Conservation (phyloP, 805 yeast species). For the Ogataea corticis region DNA sequence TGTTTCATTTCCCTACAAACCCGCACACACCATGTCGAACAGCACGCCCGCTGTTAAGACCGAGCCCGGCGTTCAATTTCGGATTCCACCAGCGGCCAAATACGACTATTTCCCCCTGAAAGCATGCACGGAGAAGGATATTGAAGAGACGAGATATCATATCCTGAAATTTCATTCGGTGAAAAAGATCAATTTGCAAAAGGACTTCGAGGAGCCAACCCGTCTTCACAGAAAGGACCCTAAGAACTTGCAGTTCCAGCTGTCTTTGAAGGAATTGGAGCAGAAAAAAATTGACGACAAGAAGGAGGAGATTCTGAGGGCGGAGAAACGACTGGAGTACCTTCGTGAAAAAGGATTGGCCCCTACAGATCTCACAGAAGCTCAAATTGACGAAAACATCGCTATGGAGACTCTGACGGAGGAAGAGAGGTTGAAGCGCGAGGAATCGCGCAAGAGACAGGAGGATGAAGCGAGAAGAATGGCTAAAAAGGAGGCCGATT, state of each 20-base stretch:
- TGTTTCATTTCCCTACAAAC: no score
- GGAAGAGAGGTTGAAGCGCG: constrained; percentile 42
- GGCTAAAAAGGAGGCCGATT: constrained; percentile 43
- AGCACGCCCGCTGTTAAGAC: constrained; percentile 2
- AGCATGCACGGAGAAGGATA: constrained; percentile 70
- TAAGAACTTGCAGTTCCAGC: constrained; percentile 81
- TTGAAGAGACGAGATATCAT: constrained; percentile 74
- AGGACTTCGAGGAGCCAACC: constrained; percentile 77
- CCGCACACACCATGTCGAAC: not conserved
- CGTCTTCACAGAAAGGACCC: constrained; percentile 94
- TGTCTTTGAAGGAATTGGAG: constrained; percentile 75
- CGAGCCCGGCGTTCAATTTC: constrained; percentile 9
- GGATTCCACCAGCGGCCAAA: constrained; percentile 16
- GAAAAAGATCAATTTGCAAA: constrained; percentile 67
- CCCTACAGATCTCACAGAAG: constrained; percentile 22
- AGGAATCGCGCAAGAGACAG: constrained; percentile 28
- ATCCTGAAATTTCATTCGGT: constrained; percentile 77
- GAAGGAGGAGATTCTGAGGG: constrained; percentile 43
- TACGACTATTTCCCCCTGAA: constrained; percentile 57
- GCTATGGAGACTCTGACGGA: constrained; percentile 33
- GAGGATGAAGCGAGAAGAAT: constrained; percentile 33
- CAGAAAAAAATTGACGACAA: constrained; percentile 52
- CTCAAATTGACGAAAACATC: constrained; percentile 31
- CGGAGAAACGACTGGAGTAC: constrained; percentile 40
- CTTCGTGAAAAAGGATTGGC: constrained; percentile 18